Base-by-base conservation (phyloP, 768 basidiomycete genomes). In the Lepiota brunneoincarnata region DNA sequence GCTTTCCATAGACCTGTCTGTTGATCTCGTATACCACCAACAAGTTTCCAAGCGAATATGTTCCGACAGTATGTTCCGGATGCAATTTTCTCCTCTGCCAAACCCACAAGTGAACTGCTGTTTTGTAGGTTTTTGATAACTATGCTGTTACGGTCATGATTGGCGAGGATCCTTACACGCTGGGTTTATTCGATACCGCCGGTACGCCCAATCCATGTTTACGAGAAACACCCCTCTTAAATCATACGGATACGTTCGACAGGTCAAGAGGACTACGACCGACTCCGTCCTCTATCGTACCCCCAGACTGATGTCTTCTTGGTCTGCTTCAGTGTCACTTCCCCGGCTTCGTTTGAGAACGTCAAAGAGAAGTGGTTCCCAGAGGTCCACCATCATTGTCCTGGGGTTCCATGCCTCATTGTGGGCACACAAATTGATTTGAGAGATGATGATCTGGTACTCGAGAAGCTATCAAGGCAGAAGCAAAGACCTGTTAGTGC, bases 311-410 rank as follows among this genome's bases (percentile, higher is more conserved):
- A 99, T 66, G 97, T 98, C 54, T 98, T 99, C 83, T 81, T 99
- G 54, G 96, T 99, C 62, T 99, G 97, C 75, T 99, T 98, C 81
- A 95, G 92, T 67, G 97, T 99, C 63, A 98, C 96, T 38, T 94
- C 91, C 9, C 97, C 96, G 3, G 96, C 97, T 24, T 96, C 93
- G 44, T 99, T 98, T 68, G 97, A 99, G 74, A 98, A 99, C 88
- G 96, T 99, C 66, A 98, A 97, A 83, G 97, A 99, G 76, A 99
- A 99, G 72, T 99, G 97, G 97, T 97, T 98, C 82, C 97, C 97
- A 4, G 97, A 99, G 77, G 96, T 99, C 50, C 95, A 95, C 69
- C 97, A 98, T 69, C 97, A 99, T 68, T 99, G 97, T 80, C 97
- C 97, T 14, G 96, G 97, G 46, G 96, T 98, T 54, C 95, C 96